Base-by-base conservation (phyloP, 1,139 yeast genomes). In the Diutina pseudorugosa region DNA sequence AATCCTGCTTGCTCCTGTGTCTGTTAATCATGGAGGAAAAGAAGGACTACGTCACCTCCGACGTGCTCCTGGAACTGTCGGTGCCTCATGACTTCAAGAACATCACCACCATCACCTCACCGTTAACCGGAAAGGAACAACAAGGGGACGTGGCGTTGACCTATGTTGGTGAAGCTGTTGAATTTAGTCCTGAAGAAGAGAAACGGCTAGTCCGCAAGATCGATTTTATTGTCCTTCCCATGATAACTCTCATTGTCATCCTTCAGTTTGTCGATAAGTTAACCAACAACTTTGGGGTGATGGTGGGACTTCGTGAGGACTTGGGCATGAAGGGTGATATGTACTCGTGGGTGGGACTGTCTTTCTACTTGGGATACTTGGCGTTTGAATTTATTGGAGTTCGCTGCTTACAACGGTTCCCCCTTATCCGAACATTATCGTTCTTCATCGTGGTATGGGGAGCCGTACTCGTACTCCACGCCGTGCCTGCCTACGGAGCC, bases 401-500 rank as follows among this genome's bases (percentile, higher is more conserved):
- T 20, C 48, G 54, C 6, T 36, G 50, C 16, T 53, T 57, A 20
- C 58, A 56, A 48, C 50, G 55, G 19, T 55, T 55, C 40, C 58
- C 58, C 6, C 55, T 57, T 21, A 45, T 55, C 18, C 55, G 55
- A 41, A 52, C 53, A 5, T 47, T 54, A 3, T 48, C 55, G n/a
- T 42, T 52, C 1, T 55, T 51, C 47, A 47, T 54, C 27, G 52
- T 55, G 7, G 45, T 52, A 30, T 54, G 56, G 57, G 57, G 57
- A 5, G 51, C 52, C 4, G 43, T 55, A n/a, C 52, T 55, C 5
- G 48, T 53, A 30, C 47, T 54, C 40, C 55, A 51, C 14, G 63
- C 65, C 4, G 63, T 64, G 20, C 55, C 55, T 23, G 59, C 55
- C 53, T 71, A 62, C 56, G 65, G 65, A 14, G 72, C 72, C 1